phyloP scores from a whole-genome alignment of 2,329 filamentous ascomycete genomes.

The Shiraia bambusicola region DNA sequence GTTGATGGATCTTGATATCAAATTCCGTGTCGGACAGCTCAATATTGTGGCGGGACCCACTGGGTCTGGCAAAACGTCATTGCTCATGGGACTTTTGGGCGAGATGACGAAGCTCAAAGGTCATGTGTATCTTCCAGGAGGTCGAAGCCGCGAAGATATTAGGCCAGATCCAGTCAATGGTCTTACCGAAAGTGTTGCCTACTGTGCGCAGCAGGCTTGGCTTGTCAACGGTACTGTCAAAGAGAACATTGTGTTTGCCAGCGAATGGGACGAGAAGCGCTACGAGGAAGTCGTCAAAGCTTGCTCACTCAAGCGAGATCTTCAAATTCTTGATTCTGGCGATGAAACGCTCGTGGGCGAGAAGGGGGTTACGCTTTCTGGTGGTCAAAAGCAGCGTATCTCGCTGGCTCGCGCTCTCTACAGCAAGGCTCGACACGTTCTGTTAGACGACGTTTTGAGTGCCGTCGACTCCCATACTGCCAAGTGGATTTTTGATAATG shows the following conservation, averaged over 20 bases:
- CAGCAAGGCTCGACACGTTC: slow-evolving; percentile 84
- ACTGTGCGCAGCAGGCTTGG: slow-evolving; percentile 97
- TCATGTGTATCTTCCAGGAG: slow-evolving; percentile 80
- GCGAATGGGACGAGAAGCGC: slow-evolving; percentile 74
- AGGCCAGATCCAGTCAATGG: slow-evolving; percentile 78
- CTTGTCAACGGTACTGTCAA: slow-evolving; percentile 93
- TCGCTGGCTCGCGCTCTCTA: slow-evolving; percentile 97
- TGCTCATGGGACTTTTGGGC: slow-evolving; percentile 92
- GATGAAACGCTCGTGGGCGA: slow-evolving; percentile 94
- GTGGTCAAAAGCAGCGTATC: slow-evolving; percentile 96
- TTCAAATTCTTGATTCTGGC: slow-evolving; percentile 88
- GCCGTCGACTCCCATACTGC: slow-evolving; percentile 97
- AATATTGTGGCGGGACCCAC: slow-evolving; percentile 94
- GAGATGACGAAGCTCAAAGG: slow-evolving; percentile 90
- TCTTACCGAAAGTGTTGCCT: slow-evolving; percentile 88
- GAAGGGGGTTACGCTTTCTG: slow-evolving; percentile 94
- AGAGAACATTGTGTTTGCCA: slow-evolving; percentile 92
- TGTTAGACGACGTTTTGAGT: slow-evolving; percentile 93
- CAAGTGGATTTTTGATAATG: slow-evolving; percentile 96
- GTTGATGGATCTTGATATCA: slow-evolving; percentile 78
- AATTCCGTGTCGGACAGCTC: slow-evolving; percentile 81
- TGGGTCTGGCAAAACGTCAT: slow-evolving; percentile 90
- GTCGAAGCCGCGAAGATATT: slow-evolving; percentile 81
- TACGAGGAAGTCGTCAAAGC: slow-evolving; percentile 88
- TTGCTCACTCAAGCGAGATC: slow-evolving; percentile 86